Percentiles rank a stretch among this genome's conserved stretches.
phyloP scores from a whole-genome alignment of 139 green algal genomes.

The Eudorina sp. region DNA sequence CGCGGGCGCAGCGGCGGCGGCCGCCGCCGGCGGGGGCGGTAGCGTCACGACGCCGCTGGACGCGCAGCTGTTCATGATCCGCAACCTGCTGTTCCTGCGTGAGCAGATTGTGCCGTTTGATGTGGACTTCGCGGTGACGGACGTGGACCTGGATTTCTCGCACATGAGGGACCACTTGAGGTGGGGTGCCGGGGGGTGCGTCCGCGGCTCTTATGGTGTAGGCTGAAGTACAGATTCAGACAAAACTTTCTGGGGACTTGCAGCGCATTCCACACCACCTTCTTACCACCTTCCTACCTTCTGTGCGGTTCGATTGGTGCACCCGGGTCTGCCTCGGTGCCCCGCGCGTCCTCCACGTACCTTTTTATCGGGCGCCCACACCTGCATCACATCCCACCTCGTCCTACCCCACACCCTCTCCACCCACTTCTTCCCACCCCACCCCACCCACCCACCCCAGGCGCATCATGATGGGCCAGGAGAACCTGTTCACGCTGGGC shows the following conservation, averaged over 20 bases:
- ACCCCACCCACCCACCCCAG: neutral
- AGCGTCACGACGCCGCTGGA: constrained; percentile 68
- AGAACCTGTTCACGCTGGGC: constrained; percentile 86
- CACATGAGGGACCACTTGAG: constrained; percentile 93
- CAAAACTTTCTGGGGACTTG: no score
- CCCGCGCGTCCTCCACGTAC: no score
- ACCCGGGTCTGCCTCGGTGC: no score
- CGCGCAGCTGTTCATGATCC: constrained; percentile 94
- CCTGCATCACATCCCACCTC: no score
- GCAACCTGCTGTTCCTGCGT: constrained; percentile 93
- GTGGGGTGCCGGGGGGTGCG: constrained; percentile 38
- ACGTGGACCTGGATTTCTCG: constrained; percentile 94
- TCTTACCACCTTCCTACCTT: no score
- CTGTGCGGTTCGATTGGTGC: no score
- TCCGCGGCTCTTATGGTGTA: no score
- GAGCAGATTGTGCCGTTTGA: constrained; percentile 95
- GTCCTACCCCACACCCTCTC: neutral
- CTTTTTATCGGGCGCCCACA: no score
- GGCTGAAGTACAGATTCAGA: neutral
- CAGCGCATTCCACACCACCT: no score
- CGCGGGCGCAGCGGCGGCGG: neutral
- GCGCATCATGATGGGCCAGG: constrained; percentile 72
- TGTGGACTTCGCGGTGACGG: constrained; percentile 84
- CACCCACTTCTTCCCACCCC: neutral
- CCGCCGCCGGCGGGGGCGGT: constrained; percentile 53